Base-by-base conservation (phyloP, 208 protist genomes). In the Trypanosoma grayi region DNA sequence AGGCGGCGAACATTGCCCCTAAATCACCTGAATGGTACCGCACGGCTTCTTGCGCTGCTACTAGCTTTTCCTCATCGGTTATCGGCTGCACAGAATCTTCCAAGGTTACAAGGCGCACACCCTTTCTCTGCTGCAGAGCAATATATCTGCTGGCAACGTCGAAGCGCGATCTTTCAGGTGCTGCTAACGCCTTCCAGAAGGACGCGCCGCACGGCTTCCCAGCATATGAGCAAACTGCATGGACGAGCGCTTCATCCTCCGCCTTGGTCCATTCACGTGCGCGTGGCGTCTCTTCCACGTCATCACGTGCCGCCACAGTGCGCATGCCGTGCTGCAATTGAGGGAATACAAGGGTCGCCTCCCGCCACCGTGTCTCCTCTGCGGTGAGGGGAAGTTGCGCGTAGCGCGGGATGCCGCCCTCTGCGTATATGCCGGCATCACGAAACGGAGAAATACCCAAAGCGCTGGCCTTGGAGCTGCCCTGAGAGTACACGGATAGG, bases 131-230 rank as follows among this genome's bases (percentile, higher is more conserved):
- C 27, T 46, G 39, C 13, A 68, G 28, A 10, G 30, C 45, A 36
- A 68, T 45, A 22, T 68, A 68, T 18, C 34, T 56, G 34, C 52
- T 53, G 8, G 53, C 62, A 30, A 60, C 47, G 7, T 68, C 53
- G 46, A 68, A 68, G 0, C 44, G 62, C 8, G 62, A 46, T 20
- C 30, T 25, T 9, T 24, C 31, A 20, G 39, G 8, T 16, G 16
- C 8, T 7, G 6, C 41, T 14, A 68, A 41, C 24, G 53, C 28
- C 27, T 53, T 52, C 62, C 62, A 68, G 33, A 68, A 68, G 1
- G 31, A 51, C 2, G 39, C 51, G 25, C 62, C 62, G 58, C 51
- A 68, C 4, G 37, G 30, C 7, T 13, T 39, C 16, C 62, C 62
- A 27, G 7, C 36, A n/a, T 68, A 68, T 14, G 20, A 18, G 39